phyloP scores from a whole-genome alignment of 768 basidiomycete species.

The Podaxis sp. region DNA sequence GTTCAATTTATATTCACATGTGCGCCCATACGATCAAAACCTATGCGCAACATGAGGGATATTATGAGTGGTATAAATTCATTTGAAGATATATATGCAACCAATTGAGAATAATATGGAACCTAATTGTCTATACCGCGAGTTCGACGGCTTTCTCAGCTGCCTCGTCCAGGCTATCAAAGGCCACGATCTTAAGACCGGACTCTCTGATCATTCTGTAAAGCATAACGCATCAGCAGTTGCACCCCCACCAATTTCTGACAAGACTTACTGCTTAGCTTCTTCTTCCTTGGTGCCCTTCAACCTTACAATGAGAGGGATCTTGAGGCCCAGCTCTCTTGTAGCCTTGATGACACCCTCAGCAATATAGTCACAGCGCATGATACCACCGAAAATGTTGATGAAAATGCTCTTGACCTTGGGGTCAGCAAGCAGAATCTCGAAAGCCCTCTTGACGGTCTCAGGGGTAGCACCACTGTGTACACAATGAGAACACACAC shows the following conservation, averaged over 20 bases:
- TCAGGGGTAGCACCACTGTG: conserved; percentile 94
- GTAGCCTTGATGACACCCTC: conserved; percentile 99
- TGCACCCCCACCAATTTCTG: background rate
- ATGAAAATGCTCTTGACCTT: conserved; percentile 99
- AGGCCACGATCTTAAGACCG: conserved; percentile 89
- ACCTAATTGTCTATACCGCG: conserved; percentile 38
- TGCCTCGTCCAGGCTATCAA: conserved; percentile 91
- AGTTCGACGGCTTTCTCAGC: conserved; percentile 76
- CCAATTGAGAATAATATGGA: conserved; percentile 2
- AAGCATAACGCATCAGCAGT: conserved; percentile 5
- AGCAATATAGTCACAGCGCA: conserved; percentile 98
- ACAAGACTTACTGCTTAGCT: conserved; percentile 77
- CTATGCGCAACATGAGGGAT: background rate
- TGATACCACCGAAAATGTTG: conserved; percentile 97
- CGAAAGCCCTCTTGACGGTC: conserved; percentile 99
- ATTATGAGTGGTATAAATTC: conserved; percentile 14
- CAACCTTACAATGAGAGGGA: conserved; percentile 90
- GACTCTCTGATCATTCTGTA: conserved; percentile 88
- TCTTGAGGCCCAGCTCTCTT: conserved; percentile 77
- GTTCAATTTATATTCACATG: conserved; percentile 14
- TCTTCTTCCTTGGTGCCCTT: conserved; percentile 97
- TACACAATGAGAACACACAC: conserved; percentile 10
- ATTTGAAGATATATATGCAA: background rate
- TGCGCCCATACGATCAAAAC: background rate
- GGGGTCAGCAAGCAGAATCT: conserved; percentile 84